Evolutionary conservation across 2,329 filamentous ascomycete genomes (phyloP), one percentile per base, ranked within the genome.

Genomic region (Ceratocystis colombiana): DNA sequence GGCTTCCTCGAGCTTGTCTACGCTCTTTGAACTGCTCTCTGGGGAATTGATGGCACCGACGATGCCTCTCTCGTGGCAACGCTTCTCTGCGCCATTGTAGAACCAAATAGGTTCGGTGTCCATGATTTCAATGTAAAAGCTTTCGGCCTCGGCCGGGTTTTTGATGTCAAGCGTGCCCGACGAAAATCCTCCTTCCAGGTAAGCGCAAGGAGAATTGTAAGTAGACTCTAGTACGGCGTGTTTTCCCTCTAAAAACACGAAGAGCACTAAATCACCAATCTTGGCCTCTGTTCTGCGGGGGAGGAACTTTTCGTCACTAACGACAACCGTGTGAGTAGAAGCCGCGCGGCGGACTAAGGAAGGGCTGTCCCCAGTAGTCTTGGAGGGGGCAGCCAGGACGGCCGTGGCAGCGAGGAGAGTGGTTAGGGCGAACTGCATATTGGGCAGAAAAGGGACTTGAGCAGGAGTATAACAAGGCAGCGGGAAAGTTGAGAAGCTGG

Each of bases 201-300:
- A 68, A 45, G 48, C 59, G 73, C 79, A 80, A 20, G 78, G 78
- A 55, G 73, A 69, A 63, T 68, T 74, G 68, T 79, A 79, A 71
- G 70, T 74, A 55, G 76, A 77, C 71, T 78, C 73, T 1, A 70
- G 75, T 50, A 84, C 74, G 17, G 77, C 77, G 76, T 83, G 81
- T 73, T 79, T 80, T 66, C 70, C 71, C 8, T 80, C 76, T 68
- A 77, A 77, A 76, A 80, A 84, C 70, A 80, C 78, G 75, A 79
- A 84, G 74, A 84, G 80, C 67, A 84, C 72, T 2, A 79, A 69
- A 68, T 82, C 79, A 68, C 81, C 81, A 7, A 77, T 66, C 10
- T 74, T 72, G 20, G 81, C 82, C 2, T 76, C 76, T 53, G 82
- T 74, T 69, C 77, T 78, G 68, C 79, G 75, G 1, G 82, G 82